Evolutionary conservation across 345 rosid genomes (phyloP).

Genomic region (Zanthoxylum bungeanum): DNA sequence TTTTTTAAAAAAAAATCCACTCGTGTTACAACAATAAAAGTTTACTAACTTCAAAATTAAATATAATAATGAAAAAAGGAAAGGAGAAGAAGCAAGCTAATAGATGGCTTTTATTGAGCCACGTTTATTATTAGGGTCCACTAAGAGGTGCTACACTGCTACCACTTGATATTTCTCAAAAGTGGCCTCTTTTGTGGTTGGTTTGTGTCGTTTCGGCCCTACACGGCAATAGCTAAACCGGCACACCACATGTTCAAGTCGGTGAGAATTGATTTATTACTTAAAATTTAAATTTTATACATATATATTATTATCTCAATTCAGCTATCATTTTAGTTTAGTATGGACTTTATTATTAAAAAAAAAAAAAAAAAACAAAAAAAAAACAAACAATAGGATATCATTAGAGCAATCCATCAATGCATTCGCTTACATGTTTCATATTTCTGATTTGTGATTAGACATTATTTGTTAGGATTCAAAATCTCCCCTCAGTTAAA

Average conservation of each 20-base stretch:
- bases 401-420: too few species aligned
- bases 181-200: constrained; percentile 18
- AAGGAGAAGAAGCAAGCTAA: neutral
- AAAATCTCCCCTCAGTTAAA: too few species aligned
- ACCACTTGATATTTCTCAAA: constrained; percentile 5
- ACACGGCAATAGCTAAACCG: constrained; percentile 36
- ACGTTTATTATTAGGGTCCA: constrained; percentile 6
- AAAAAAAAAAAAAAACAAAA: too few species aligned
- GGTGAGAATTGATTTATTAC: constrained; percentile 21
- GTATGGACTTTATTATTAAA: too few species aligned
- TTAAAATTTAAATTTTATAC: neutral
- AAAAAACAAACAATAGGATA: too few species aligned
- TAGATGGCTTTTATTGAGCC: too few species aligned
- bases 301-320: neutral
- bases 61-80: too few species aligned
- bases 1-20: constrained; percentile 17
- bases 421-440: too few species aligned
- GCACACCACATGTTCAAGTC: constrained; percentile 39
- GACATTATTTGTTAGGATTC: too few species aligned
- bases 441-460: too few species aligned
- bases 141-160: neutral
- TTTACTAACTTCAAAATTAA: neutral
- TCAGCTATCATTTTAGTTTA: neutral
- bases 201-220: constrained; percentile 36
- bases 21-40: constrained; percentile 13